Evolutionary conservation across 2,329 filamentous ascomycete genomes (phyloP), one percentile per base, ranked within the genome.

Genomic region (Phaeomoniella chlamydospora): DNA sequence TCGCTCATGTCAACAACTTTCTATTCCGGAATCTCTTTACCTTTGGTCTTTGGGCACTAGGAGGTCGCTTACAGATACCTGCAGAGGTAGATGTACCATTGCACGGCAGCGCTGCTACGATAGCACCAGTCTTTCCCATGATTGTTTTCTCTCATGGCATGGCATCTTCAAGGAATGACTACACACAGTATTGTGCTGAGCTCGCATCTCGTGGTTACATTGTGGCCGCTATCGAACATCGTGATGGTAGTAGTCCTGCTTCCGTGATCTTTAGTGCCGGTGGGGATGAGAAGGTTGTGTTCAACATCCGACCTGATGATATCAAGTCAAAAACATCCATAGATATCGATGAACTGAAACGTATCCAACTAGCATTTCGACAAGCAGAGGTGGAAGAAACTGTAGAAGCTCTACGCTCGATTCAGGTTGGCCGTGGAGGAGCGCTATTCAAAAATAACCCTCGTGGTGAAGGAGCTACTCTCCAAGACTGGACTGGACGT

Each of bases 401-500:
- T 5, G 36, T 45, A 2, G 39, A 40, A 11, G 40, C 45, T 3
- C 33, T 48, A 12, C 35, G 39, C 12, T 38, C 39, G 4, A 45
- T 47, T 39, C 41, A 44, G 18, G 29, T 33, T 10, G 46, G 45
- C 11, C 18, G 29, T 4, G 46, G 44, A 14, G 38, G 38, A 9
- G 30, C 35, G 11, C 15, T 48, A 18, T 41, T 40, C 19, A 18
- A 29, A 10, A 14, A 26, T 4, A 77, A 69, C 55, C 54, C 62
- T 6, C 65, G 62, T 43, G 47, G 42, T 22, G 71, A 69, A 49
- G 70, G 64, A 31, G 46, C 45, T 15, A 54, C 56, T 41, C 60
- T 76, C 2, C 45, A 56, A 3, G 53, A 55, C 12, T 80, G 74
- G 64, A 50, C 58, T 22, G 54, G 56, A 37, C 63, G 72, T 6